Conservation (phyloP, 2,329 filamentous ascomycete genomes). For the Diplodia scrobiculata region DNA sequence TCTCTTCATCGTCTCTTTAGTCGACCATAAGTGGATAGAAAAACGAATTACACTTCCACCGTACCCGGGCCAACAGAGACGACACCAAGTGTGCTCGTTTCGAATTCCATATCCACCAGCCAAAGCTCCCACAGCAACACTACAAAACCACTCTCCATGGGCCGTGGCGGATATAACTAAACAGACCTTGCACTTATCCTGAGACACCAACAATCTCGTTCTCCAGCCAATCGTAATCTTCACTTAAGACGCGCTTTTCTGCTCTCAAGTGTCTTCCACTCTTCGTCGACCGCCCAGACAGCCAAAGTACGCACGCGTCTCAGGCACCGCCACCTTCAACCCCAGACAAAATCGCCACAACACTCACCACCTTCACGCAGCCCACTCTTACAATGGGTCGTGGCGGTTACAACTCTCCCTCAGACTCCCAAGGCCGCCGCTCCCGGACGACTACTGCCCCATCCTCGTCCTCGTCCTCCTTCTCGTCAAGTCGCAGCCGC, state of each 20-base stretch:
- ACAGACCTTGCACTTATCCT: constrained; percentile 1
- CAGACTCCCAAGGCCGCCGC: not conserved
- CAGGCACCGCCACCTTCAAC: not conserved
- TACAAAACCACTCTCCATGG: constrained; percentile 33
- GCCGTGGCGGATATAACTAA: constrained; percentile 43
- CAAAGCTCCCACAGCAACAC: constrained; percentile 10
- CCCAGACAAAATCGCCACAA: not conserved
- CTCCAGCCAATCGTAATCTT: not conserved
- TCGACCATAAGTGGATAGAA: not conserved
- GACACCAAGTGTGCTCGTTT: constrained; percentile 19
- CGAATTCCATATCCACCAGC: constrained; percentile 6
- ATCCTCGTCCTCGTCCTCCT: not conserved
- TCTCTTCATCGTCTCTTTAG: not conserved
- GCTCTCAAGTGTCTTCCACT: not conserved
- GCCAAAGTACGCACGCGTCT: not conserved
- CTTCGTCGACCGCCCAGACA: constrained; percentile 29
- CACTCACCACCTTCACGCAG: not conserved
- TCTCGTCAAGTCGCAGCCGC: not conserved
- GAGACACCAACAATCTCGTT: not conserved
- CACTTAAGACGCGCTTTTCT: not conserved
- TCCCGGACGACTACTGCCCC: not conserved
- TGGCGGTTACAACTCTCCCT: constrained; percentile 32
- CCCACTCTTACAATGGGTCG: constrained; percentile 10
- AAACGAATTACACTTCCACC: not conserved
- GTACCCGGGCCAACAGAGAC: not conserved